phyloP scores from a whole-genome alignment of 2,329 filamentous ascomycete genomes.

The Phoma sp. region DNA sequence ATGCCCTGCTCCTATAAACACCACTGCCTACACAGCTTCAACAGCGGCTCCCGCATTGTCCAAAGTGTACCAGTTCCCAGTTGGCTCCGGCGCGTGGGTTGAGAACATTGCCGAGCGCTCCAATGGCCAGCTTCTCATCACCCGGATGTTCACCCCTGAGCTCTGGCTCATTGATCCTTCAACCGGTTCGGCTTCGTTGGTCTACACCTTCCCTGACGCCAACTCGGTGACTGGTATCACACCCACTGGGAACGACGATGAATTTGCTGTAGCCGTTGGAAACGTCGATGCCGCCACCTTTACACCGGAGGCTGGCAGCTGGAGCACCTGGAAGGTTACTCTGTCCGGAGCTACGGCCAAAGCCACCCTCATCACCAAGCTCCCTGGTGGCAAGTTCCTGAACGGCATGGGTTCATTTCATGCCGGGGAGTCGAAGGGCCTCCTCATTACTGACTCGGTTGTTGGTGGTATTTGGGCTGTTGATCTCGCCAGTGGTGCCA shows the following conservation, averaged over 20 bases:
- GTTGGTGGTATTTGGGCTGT: slow-evolving; percentile 16
- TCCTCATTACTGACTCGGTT: slow-evolving; percentile 17
- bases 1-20: slow-evolving; percentile 4
- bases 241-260: slow-evolving; percentile 12
- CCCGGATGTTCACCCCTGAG: slow-evolving; percentile 19
- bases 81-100: slow-evolving; percentile 14
- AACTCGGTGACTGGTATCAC: slow-evolving; percentile 19
- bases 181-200: slow-evolving; percentile 9
- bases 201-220: slow-evolving; percentile 14
- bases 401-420: slow-evolving; percentile 15
- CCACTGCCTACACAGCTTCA: neutral
- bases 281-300: slow-evolving; percentile 18
- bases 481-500: slow-evolving; percentile 12
- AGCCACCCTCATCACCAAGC: slow-evolving; percentile 12
- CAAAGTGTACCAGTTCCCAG: slow-evolving; percentile 14
- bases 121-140: slow-evolving; percentile 19
- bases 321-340: slow-evolving; percentile 17
- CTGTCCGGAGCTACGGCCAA: slow-evolving; percentile 6
- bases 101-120: slow-evolving; percentile 18
- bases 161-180: slow-evolving; percentile 17
- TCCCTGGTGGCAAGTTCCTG: slow-evolving; percentile 15
- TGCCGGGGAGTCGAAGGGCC: slow-evolving; percentile 9
- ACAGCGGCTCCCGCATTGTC: slow-evolving; percentile 4
- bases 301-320: slow-evolving; percentile 15
- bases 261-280: slow-evolving; percentile 20